Base-by-base conservation (phyloP, 306 rosid genomes). In the Citrullus colocynthis region DNA sequence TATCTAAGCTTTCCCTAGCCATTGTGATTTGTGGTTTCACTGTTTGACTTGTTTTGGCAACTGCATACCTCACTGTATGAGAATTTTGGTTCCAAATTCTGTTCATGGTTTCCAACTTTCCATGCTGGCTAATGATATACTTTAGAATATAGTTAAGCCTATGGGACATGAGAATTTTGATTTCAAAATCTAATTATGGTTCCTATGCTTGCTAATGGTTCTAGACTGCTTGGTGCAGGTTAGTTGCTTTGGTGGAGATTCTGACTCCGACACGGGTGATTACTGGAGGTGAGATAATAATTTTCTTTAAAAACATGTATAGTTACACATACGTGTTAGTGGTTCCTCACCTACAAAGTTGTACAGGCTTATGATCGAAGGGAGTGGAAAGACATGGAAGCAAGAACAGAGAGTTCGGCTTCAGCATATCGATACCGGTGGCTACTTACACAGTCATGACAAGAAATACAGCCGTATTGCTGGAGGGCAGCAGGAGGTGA, bases 401-500 rank as follows among this genome's bases (percentile, higher is more conserved):
- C 98, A 96, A 84, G 93, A 91, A 75, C 99, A 96, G 87, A 91
- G 79, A 86, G 57, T 96, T 84, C 91, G 99, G 67, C 84, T 96
- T 65, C 99, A 96, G 83, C 99, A 96, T 69, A 70, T 96, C n/a
- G 99, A 96, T 85, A 96, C 99, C 6, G 81, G 86, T 17, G 91
- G 82, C 85, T 92, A 87, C 83, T 84, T 96, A 10, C 99, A 93
- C 32, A 96, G 99, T 82, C 99, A 96, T 80, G 90, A 93, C 95
- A 96, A 93, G 90, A 96, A 96, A 82, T 93, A 92, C 86, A 74
- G 85, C 64, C 98, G 99, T 69, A 96, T 90, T 58, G 99, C 98
- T 55, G 99, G 99, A 41, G 99, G 99, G 20, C 99, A 96, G 87
- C 99, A 96, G 71, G 99, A 96, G 99, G 99, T 96, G 82, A 89